Percentiles rank a stretch among this genome's conserved stretches.
phyloP scores from a whole-genome alignment of 2,329 filamentous ascomycete species.

The Fusarium graminum region DNA sequence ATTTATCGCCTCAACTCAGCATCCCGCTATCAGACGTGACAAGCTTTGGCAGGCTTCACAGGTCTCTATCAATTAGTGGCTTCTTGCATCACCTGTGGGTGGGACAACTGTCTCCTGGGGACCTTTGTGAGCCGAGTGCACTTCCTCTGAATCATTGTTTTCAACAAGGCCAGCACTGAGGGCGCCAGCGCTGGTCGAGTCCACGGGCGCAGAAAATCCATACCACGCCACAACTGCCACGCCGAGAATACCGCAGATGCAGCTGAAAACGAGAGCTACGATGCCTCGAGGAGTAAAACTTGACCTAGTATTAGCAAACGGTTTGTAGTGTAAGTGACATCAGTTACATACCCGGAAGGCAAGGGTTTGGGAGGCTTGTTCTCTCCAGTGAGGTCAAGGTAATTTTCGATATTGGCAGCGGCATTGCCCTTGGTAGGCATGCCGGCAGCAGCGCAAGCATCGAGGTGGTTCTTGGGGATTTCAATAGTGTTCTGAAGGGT shows the following conservation, averaged over 20 bases:
- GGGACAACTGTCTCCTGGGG: slow-evolving; percentile 31
- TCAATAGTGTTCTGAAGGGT: slow-evolving; percentile 71
- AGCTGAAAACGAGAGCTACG: slow-evolving; percentile 81
- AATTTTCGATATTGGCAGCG: slow-evolving; percentile 75
- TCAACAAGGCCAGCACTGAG: slow-evolving; percentile 40
- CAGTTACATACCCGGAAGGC: slow-evolving; percentile 67
- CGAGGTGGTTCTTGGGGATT: slow-evolving; percentile 71
- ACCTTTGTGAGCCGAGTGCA: slow-evolving; percentile 18
- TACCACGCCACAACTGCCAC: slow-evolving; percentile 77
- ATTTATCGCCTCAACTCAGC: not conserved
- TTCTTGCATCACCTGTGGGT: slow-evolving; percentile 19
- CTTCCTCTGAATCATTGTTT: slow-evolving; percentile 28
- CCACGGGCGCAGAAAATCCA: slow-evolving; percentile 55
- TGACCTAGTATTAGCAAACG: not conserved
- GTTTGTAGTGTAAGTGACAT: not conserved
- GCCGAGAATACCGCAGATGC: slow-evolving; percentile 76
- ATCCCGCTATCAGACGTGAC: not conserved
- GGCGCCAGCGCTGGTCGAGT: slow-evolving; percentile 34
- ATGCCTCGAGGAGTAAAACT: slow-evolving; percentile 78
- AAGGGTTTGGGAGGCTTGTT: slow-evolving; percentile 67
- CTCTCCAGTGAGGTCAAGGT: slow-evolving; percentile 73
- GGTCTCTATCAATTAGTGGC: not conserved
- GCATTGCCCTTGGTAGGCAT: slow-evolving; percentile 76
- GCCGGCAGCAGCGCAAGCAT: slow-evolving; percentile 66
- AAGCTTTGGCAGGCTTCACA: not conserved